These are phyloP conservation scores for Ogataea chonburiensis DNA, from an alignment of 805 yeast species.

Conservation along the genomic window DNA sequence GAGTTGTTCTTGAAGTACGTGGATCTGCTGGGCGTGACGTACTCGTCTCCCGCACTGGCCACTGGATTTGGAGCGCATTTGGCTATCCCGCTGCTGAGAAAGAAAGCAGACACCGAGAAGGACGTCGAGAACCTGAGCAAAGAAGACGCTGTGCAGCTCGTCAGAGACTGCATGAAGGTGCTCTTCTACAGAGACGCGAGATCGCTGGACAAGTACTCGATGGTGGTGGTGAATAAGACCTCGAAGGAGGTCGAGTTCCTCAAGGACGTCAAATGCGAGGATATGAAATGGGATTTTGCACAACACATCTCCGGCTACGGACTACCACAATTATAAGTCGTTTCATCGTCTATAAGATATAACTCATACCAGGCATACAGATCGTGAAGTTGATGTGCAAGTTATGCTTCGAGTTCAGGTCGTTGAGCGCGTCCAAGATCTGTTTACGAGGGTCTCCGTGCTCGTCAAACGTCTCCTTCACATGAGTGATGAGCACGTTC, in stretches of 20 bases:
- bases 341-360: slow-evolving; percentile 21
- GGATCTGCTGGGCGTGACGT: slow-evolving; percentile 89
- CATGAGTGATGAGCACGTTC: slow-evolving; percentile 51
- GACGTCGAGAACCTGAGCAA: slow-evolving; percentile 70
- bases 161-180: slow-evolving; percentile 88
- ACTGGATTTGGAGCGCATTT: slow-evolving; percentile 96
- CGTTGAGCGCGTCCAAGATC: slow-evolving; percentile 50
- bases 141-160: slow-evolving; percentile 72
- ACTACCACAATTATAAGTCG: slow-evolving; percentile 30
- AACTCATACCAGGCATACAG: slow-evolving; percentile 55
- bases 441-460: slow-evolving; percentile 54
- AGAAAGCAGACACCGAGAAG: slow-evolving; percentile 73
- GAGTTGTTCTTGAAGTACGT: slow-evolving; percentile 81
- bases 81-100: slow-evolving; percentile 89
- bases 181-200: slow-evolving; percentile 96
- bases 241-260: slow-evolving; percentile 54
- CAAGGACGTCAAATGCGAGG: slow-evolving; percentile 62
- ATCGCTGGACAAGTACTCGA: slow-evolving; percentile 78
- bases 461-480: slow-evolving; percentile 42
- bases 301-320: slow-evolving; percentile 89
- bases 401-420: slow-evolving; percentile 34
- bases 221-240: slow-evolving; percentile 71
- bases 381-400: slow-evolving; percentile 50
- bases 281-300: slow-evolving; percentile 90
- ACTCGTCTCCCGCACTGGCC: slow-evolving; percentile 83